Evolutionary conservation across 1,284 basidiomycete genomes (phyloP).

Genomic region (Ustilago curta): DNA sequence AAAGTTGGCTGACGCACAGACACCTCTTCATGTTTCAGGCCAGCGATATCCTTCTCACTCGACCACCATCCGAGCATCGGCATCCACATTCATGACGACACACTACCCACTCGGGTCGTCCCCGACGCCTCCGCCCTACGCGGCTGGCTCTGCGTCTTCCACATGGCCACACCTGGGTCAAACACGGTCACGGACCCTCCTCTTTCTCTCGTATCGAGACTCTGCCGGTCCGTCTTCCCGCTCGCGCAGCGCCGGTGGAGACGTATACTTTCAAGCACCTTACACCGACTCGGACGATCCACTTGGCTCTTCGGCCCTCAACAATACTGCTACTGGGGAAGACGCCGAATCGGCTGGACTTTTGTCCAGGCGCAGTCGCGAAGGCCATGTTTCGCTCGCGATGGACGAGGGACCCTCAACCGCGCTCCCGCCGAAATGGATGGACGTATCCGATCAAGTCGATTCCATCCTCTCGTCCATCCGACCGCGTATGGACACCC

Average conservation of each 20-base stretch:
- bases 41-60: not conserved
- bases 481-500: slow-evolving; percentile 73
- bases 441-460: slow-evolving; percentile 62
- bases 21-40: not conserved
- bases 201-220: slow-evolving; percentile 95
- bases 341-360: slow-evolving; percentile 2
- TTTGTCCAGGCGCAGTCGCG: slow-evolving; percentile 16
- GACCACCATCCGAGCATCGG: not conserved
- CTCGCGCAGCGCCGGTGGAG: not conserved
- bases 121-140: slow-evolving; percentile 33
- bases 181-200: slow-evolving; percentile 88
- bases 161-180: slow-evolving; percentile 39
- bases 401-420: slow-evolving; percentile 5
- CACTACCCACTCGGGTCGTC: slow-evolving; percentile 26
- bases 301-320: slow-evolving; percentile 23
- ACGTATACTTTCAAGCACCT: slow-evolving; percentile 58
- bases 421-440: slow-evolving; percentile 67
- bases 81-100: slow-evolving; percentile 8
- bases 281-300: slow-evolving; percentile 43
- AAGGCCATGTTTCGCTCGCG: slow-evolving; percentile 28
- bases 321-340: slow-evolving; percentile 11
- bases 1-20: slow-evolving; percentile 3
- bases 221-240: slow-evolving; percentile 71
- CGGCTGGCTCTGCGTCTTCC: not conserved
- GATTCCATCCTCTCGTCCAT: slow-evolving; percentile 52